Evolutionary conservation across 352 stramenopile species (phyloP).

Genomic region (Phytophthora tentaculata): DNA sequence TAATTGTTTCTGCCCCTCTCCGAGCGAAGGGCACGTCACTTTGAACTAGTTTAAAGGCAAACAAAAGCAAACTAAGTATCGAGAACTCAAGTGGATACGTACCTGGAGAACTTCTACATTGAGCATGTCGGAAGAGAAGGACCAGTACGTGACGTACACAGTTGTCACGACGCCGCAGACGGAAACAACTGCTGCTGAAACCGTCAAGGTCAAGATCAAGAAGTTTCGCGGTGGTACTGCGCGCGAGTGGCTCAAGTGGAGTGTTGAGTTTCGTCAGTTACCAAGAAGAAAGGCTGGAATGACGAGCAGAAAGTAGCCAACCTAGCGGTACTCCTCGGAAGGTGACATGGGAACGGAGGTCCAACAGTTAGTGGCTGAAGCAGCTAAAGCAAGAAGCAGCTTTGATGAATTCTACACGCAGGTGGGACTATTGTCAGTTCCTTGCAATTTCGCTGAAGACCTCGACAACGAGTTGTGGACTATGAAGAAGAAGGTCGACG

Average conservation of each 20-base stretch:
- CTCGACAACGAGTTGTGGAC: neutral
- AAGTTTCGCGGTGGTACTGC: neutral
- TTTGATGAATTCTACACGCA: neutral
- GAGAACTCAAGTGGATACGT: too few relatives aligned
- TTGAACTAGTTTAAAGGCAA: too few relatives aligned
- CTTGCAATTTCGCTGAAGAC: neutral
- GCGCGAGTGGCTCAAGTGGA: neutral
- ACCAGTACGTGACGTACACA: too few relatives aligned
- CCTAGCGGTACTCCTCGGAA: neutral
- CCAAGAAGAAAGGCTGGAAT: neutral
- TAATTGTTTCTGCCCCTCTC: too few relatives aligned
- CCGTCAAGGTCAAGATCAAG: conserved; percentile 3
- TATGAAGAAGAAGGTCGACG: neutral
- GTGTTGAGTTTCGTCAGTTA: neutral
- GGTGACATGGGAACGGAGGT: neutral
- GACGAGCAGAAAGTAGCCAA: neutral
- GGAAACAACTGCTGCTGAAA: too few relatives aligned
- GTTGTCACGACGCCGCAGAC: too few relatives aligned
- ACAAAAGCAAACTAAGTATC: too few relatives aligned
- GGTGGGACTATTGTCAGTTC: neutral
- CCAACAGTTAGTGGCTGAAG: neutral
- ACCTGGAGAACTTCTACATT: too few relatives aligned
- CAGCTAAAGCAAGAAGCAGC: neutral
- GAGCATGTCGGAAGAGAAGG: too few relatives aligned
- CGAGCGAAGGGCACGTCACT: too few relatives aligned